These are phyloP conservation scores for Boletus fagicola DNA, from an alignment of 768 basidiomycete species.

Conservation along the genomic window DNA sequence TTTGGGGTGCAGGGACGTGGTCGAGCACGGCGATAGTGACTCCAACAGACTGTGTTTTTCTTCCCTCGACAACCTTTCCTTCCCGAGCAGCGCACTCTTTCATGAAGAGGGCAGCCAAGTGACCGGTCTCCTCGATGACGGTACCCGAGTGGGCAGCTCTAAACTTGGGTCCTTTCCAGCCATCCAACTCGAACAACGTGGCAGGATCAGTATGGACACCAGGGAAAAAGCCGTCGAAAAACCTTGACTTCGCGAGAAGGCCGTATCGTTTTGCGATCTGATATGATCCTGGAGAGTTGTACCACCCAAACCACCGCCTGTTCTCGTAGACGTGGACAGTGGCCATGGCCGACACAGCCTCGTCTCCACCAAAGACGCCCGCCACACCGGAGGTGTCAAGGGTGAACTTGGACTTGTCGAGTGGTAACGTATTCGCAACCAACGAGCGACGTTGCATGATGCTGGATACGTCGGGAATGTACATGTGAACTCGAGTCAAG, in stretches of 20 bases:
- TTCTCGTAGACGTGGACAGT: slow-evolving; percentile 36
- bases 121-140: slow-evolving; percentile 30
- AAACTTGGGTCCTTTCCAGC: slow-evolving; percentile 33
- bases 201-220: slow-evolving; percentile 34
- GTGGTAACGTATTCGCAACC: slow-evolving; percentile 6
- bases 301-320: slow-evolving; percentile 38
- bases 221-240: slow-evolving; percentile 37
- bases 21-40: slow-evolving; percentile 31
- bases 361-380: slow-evolving; percentile 39
- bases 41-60: slow-evolving; percentile 22
- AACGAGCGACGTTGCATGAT: slow-evolving; percentile 16
- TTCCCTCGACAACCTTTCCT: slow-evolving; percentile 21
- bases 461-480: slow-evolving; percentile 19
- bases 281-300: slow-evolving; percentile 39
- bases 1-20: slow-evolving; percentile 18
- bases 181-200: slow-evolving; percentile 32
- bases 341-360: slow-evolving; percentile 39
- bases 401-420: slow-evolving; percentile 23
- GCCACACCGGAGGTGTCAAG: slow-evolving; percentile 36
- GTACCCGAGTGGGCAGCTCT: slow-evolving; percentile 34
- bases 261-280: slow-evolving; percentile 35
- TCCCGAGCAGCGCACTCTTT: slow-evolving; percentile 19
- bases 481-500: slow-evolving; percentile 20
- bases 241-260: slow-evolving; percentile 32
- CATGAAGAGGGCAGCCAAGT: slow-evolving; percentile 31